Evolutionary conservation across 441 rosid species (phyloP).

Genomic region (Erodium moschatum): DNA sequence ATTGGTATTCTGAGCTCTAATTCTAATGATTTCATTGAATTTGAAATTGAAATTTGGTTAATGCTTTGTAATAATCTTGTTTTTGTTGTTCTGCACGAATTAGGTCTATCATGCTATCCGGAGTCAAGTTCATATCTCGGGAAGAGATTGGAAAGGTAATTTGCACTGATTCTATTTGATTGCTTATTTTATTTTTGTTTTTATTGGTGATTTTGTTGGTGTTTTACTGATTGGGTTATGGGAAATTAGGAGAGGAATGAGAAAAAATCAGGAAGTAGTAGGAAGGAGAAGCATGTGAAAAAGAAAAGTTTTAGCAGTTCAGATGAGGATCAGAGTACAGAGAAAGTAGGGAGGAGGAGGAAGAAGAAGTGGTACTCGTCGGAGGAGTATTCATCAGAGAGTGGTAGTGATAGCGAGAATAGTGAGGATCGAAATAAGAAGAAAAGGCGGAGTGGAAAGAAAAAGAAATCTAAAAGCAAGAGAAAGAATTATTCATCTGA

Average conservation of each 20-base stretch:
- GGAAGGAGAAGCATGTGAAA: constrained; percentile 31
- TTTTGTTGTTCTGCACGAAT: neutral
- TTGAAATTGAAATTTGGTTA: no score
- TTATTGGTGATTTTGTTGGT: constrained; percentile 6
- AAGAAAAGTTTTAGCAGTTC: constrained; percentile 33
- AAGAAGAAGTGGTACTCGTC: constrained; percentile 57
- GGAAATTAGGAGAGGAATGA: constrained; percentile 29
- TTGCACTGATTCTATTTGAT: neutral
- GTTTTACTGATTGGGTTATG: constrained; percentile 6
- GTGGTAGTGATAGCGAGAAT: constrained; percentile 22
- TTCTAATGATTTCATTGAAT: no score
- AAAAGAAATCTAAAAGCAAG: constrained; percentile 24
- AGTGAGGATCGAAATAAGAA: constrained; percentile 20
- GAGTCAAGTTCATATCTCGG: constrained; percentile 65
- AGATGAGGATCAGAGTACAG: constrained; percentile 46
- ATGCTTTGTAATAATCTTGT: no score
- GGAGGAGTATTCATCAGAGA: constrained; percentile 33
- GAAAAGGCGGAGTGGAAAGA: constrained; percentile 21
- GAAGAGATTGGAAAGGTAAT: constrained; percentile 39
- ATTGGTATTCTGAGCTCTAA: no score
- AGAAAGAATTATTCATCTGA: constrained; percentile 21
- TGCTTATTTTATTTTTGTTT: neutral
- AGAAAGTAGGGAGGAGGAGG: constrained; percentile 30
- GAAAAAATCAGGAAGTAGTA: constrained; percentile 23
- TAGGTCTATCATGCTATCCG: constrained; percentile 45